Evolutionary conservation across 768 basidiomycete genomes (phyloP).

Genomic region (Amanita thiersii): DNA sequence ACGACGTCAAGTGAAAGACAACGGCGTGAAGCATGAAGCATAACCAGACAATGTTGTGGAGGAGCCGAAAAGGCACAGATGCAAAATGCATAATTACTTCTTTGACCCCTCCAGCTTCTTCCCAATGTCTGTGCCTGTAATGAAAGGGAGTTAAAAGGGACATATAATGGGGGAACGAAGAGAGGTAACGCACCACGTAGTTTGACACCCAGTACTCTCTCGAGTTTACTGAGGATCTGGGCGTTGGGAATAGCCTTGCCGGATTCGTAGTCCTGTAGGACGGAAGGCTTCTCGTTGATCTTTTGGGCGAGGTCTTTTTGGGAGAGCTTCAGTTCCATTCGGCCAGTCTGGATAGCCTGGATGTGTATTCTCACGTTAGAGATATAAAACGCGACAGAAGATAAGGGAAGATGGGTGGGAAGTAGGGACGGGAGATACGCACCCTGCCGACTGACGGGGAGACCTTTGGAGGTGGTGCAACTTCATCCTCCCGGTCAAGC

Average conservation of each 20-base stretch:
- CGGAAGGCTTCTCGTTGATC: constrained; percentile 87
- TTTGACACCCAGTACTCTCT: constrained; percentile 79
- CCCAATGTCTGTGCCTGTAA: constrained; percentile 69
- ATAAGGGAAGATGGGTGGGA: too few species aligned
- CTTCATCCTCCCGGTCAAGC: constrained; percentile 92
- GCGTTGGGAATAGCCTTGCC: constrained; percentile 82
- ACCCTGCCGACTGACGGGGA: constrained; percentile 66
- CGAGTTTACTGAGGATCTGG: constrained; percentile 84
- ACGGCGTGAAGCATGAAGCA: not conserved
- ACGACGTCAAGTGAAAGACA: not conserved
- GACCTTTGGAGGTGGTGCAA: constrained; percentile 85
- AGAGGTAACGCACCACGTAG: constrained; percentile 58
- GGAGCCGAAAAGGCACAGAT: constrained; percentile 19
- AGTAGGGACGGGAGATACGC: constrained; percentile 18
- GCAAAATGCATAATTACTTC: constrained; percentile 43
- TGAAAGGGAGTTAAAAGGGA: constrained; percentile 9
- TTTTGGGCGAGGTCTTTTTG: constrained; percentile 92
- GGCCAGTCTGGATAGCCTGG: constrained; percentile 77
- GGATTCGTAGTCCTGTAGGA: constrained; percentile 85
- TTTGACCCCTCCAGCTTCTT: constrained; percentile 77
- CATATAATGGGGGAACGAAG: not conserved
- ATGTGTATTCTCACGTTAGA: not conserved
- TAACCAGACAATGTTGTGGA: not conserved
- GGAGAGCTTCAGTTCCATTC: constrained; percentile 69
- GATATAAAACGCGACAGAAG: constrained; percentile 10